phyloP scores from a whole-genome alignment of 2,329 filamentous ascomycete genomes.

The Ceratocystis cubensis region DNA sequence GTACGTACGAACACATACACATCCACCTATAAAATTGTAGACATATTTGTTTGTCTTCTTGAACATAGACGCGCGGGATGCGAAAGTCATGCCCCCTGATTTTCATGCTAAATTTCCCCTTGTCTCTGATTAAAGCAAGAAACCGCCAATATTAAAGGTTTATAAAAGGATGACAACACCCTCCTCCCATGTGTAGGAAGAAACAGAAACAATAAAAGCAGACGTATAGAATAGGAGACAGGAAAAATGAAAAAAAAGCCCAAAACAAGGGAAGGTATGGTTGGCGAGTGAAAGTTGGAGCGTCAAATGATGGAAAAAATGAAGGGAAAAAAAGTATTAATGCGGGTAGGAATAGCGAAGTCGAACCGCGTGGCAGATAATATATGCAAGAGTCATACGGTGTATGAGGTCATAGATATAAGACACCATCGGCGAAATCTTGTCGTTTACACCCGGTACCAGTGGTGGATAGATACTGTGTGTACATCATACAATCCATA shows the following conservation, averaged over 20 bases:
- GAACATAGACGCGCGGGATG: background rate
- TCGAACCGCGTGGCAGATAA: background rate
- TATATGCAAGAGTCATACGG: conserved; percentile 11
- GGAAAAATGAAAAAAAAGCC: background rate
- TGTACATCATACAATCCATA: background rate
- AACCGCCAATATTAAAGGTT: conserved; percentile 14
- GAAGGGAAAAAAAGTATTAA: conserved; percentile 2
- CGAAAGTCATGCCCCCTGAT: background rate
- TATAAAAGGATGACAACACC: conserved; percentile 4
- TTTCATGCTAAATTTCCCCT: background rate
- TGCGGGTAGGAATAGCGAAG: background rate
- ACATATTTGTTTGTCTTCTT: no score
- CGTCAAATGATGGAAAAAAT: background rate
- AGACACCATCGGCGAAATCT: background rate
- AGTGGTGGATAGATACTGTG: background rate
- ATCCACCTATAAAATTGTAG: no score
- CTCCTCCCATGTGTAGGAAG: conserved; percentile 1
- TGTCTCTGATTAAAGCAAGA: background rate
- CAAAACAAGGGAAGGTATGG: background rate
- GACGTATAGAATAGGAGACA: background rate
- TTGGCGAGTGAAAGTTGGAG: background rate
- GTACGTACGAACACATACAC: no score
- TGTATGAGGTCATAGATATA: background rate
- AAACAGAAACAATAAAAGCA: background rate
- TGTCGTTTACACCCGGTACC: background rate